Evolutionary conservation across 2,329 filamentous ascomycete species (phyloP).

Genomic region (Allantophomopsis lycopodina): DNA sequence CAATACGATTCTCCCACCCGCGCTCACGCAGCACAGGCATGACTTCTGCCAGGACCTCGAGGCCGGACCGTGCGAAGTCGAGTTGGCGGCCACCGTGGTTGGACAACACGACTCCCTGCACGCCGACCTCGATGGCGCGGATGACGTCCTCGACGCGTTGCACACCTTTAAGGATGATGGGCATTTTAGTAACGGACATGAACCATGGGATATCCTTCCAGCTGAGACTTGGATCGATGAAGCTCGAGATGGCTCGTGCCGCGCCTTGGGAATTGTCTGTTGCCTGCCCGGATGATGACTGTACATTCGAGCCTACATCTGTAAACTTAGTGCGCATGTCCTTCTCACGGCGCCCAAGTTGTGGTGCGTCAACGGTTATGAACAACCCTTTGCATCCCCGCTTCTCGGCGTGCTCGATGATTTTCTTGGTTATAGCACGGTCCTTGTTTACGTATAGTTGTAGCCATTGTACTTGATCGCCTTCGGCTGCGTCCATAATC

Average conservation of each 20-base stretch:
- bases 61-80: conserved; percentile 76
- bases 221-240: conserved; percentile 87
- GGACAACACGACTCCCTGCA: conserved; percentile 82
- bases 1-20: conserved; percentile 62
- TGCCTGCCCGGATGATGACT: conserved; percentile 17
- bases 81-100: conserved; percentile 95
- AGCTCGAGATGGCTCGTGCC: conserved; percentile 85
- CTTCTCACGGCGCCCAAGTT: conserved; percentile 89
- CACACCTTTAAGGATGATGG: conserved; percentile 91
- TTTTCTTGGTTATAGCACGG: conserved; percentile 75
- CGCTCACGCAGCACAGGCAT: conserved; percentile 72
- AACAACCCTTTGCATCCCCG: conserved; percentile 92
- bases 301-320: conserved; percentile 57
- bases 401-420: conserved; percentile 81
- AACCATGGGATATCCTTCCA: conserved; percentile 98
- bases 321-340: conserved; percentile 93
- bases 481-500: conserved; percentile 72
- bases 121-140: conserved; percentile 65
- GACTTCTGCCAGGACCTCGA: conserved; percentile 87
- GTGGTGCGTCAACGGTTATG: conserved; percentile 95
- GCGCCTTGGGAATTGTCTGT: conserved; percentile 67
- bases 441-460: conserved; percentile 98
- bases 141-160: conserved; percentile 94
- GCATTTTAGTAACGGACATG: conserved; percentile 77
- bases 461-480: conserved; percentile 84